These are phyloP conservation scores for Pleurotus citrinopileatus DNA, from an alignment of 768 basidiomycete species.

Conservation along the genomic window DNA sequence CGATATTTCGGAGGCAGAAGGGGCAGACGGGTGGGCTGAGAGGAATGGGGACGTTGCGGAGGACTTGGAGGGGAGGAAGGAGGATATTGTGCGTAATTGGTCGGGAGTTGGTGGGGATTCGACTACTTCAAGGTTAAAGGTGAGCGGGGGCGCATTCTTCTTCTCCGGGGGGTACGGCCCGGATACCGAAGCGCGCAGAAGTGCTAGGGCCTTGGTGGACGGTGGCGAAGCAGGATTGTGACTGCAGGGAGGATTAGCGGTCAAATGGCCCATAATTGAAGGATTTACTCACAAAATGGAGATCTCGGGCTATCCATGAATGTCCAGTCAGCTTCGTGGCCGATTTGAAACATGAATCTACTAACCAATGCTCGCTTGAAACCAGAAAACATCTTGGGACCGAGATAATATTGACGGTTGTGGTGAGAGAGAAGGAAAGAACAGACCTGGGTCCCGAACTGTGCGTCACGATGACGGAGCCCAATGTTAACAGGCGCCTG, in stretches of 20 bases:
- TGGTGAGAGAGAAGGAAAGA: no score
- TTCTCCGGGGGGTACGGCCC: slow-evolving; percentile 58
- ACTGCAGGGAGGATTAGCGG: slow-evolving; percentile 30
- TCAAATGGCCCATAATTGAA: background rate
- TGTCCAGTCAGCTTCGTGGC: no score
- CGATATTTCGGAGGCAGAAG: slow-evolving; percentile 34
- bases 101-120: slow-evolving; percentile 69
- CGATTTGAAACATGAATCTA: background rate
- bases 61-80: slow-evolving; percentile 47
- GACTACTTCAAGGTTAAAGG: slow-evolving; percentile 71
- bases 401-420: background rate
- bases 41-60: slow-evolving; percentile 42
- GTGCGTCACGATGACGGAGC: no score
- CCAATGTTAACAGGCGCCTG: no score
- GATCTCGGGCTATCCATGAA: slow-evolving; percentile 11
- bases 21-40: slow-evolving; percentile 58
- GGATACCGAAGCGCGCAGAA: slow-evolving; percentile 59
- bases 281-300: slow-evolving; percentile 14
- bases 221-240: slow-evolving; percentile 66
- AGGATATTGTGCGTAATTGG: slow-evolving; percentile 65
- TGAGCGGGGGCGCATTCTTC: slow-evolving; percentile 46
- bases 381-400: slow-evolving; percentile 12
- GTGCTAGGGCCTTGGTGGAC: slow-evolving; percentile 55
- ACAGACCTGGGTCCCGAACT: no score
- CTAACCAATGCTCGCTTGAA: slow-evolving; percentile 13